Percentiles rank a stretch among this genome's conserved stretches.
These are phyloP conservation scores for Fusarium burgessii DNA, from an alignment of 2,329 filamentous ascomycete genomes.

Conservation along the genomic window DNA sequence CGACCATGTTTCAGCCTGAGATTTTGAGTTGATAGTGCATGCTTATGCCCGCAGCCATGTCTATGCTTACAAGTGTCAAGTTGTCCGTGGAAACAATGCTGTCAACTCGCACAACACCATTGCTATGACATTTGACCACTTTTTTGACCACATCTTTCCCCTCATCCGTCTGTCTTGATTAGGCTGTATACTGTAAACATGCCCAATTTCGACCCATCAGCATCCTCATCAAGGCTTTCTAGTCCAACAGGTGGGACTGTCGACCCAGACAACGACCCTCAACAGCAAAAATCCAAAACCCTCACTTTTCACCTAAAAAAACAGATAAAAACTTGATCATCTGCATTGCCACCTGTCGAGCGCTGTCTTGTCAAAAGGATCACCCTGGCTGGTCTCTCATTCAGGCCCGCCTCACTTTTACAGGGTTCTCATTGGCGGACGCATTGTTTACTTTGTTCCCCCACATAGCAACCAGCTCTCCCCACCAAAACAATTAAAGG, in stretches of 20 bases:
- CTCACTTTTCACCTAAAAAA: constrained; percentile 8
- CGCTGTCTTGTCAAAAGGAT: constrained; percentile 41
- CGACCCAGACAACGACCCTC: constrained; percentile 38
- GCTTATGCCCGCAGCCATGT: background rate
- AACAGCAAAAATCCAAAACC: constrained; percentile 1
- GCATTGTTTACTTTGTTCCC: constrained; percentile 55
- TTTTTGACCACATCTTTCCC: background rate
- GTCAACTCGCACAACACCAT: background rate
- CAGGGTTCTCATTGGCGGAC: constrained; percentile 42
- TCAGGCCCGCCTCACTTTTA: constrained; percentile 36
- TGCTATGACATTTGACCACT: background rate
- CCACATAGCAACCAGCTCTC: constrained; percentile 53
- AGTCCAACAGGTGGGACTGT: constrained; percentile 29
- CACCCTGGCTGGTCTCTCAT: constrained; percentile 22
- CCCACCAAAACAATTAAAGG: constrained; percentile 44
- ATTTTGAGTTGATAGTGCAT: constrained; percentile 3
- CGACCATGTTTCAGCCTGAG: constrained; percentile 12
- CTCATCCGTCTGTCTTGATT: background rate
- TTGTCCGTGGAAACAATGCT: constrained; percentile 8
- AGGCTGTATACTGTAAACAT: constrained; percentile 19
- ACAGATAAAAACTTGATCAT: constrained; percentile 16
- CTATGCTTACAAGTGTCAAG: background rate
- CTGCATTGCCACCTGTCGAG: constrained; percentile 46
- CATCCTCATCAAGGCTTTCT: constrained; percentile 21
- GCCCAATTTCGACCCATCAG: constrained; percentile 18